A percentile compares a stretch with the other conserved stretches of the same genome.
Conservation (phyloP, 768 basidiomycete genomes). For the Trametes cinnabarina region DNA sequence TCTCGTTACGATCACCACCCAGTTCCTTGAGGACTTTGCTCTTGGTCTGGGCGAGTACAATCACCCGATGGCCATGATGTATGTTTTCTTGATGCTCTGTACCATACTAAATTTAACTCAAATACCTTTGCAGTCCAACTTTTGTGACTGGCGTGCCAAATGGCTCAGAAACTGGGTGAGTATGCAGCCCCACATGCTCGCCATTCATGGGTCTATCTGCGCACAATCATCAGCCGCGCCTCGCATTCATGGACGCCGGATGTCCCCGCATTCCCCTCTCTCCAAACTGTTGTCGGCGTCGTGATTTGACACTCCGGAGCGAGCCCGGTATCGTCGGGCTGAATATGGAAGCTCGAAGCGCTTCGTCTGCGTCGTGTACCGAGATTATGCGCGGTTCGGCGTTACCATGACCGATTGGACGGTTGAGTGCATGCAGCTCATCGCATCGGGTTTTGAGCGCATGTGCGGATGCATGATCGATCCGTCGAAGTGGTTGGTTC, state of each 20-base stretch:
- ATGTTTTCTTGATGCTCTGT: slow-evolving; percentile 24
- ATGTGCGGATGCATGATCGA: not conserved
- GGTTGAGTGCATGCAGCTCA: slow-evolving; percentile 10
- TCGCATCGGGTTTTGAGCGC: not conserved
- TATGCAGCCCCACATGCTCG: not conserved
- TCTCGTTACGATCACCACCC: slow-evolving; percentile 67
- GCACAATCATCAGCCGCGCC: not conserved
- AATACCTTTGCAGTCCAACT: slow-evolving; percentile 59
- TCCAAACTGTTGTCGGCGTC: not conserved
- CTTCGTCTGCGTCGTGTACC: not conserved
- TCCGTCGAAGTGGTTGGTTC: not conserved
- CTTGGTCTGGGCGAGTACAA: slow-evolving; percentile 72
- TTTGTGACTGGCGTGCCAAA: slow-evolving; percentile 95
- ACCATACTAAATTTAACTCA: not conserved
- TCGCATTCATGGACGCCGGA: not conserved
- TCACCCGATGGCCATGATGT: slow-evolving; percentile 93
- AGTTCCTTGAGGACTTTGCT: slow-evolving; percentile 79
- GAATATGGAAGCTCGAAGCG: slow-evolving; percentile 8
- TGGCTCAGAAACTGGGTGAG: slow-evolving; percentile 89
- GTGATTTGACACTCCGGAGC: slow-evolving; percentile 6
- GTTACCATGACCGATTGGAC: slow-evolving; percentile 12
- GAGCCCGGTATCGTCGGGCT: slow-evolving; percentile 15
- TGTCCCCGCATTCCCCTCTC: not conserved
- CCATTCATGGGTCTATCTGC: not conserved
- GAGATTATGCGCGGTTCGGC: slow-evolving; percentile 14